Evolutionary conservation across 805 yeast species (phyloP), one percentile per base, ranked within the genome.

Genomic region (Aciculoconidium aculeatum): DNA sequence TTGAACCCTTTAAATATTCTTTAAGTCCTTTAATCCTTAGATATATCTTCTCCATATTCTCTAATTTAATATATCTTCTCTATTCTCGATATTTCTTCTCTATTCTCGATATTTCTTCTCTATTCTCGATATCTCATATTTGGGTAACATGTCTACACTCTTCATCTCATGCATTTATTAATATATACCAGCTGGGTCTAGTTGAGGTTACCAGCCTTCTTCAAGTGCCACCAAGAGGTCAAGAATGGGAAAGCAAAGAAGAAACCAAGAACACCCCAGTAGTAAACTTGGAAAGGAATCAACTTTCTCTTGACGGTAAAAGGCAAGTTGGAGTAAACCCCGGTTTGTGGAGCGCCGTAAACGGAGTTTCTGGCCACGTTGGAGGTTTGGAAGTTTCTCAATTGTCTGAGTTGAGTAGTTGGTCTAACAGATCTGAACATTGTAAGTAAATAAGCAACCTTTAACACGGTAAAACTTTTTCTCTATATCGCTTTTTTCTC

Each of bases 281-380:
- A 94, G 44, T 80, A 71, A 30, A 86, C 66, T 44, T 78, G 84
- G 59, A 73, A 87, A 45, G 96, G 97, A 43, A 90, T 72, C 25
- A 31, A 40, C 68, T 77, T 82, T 74, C 95, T 87, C 74, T 86
- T 87, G 41, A 90, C 94, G 72, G 77, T 77, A 77, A 90, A 92
- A 44, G 98, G 98, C 41, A 90, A 55, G 75, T 92, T 90, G 51
- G 81, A 69, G 79, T 92, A 92, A 27, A 80, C 78, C 53, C 96
- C 96, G 31, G 42, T 41, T 43, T 57, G 51, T 28, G 69, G 68
- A 25, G 60, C 32, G 25, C 69, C 69, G 43, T 44, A 60, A 26
- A 58, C 41, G 10, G 34, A 26, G 29, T 50, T 51, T 53, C 54
- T 40, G 27, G 43, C 39, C 40, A 55, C 58, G 46, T 66, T 55